Evolutionary conservation across 2,329 filamentous ascomycete species (phyloP), one percentile per base, ranked within the genome.

Genomic region (Fusarium devonianum): DNA sequence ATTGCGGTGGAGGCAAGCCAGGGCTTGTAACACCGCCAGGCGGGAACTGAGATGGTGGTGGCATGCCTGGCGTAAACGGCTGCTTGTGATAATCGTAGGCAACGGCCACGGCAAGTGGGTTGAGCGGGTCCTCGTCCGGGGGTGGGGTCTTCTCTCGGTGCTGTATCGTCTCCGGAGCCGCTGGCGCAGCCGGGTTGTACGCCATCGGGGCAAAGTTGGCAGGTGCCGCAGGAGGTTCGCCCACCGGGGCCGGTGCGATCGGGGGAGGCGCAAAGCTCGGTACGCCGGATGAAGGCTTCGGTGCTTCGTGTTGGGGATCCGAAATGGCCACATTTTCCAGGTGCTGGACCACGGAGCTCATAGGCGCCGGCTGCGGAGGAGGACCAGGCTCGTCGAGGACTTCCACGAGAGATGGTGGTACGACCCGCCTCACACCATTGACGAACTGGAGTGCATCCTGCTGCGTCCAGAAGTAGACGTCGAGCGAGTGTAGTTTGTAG

Each of bases 91-190:
- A 78, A 57, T 87, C 84, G 37, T 82, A 76, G 17, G 75, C 78
- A 3, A 86, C 76, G 10, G 81, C 82, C 38, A 81, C 80, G 4
- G 79, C 78, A 16, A 87, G 71, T 3, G 83, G 84, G 59, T 85
- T 81, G 3, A 77, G 73, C 10, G 78, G 81, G 34, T 75, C 73
- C 62, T 92, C 89, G 23, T 86, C 82, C 4, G 87, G 87, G 4
- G 89, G 89, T 2, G 89, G 89, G 1, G 89, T 93, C 78, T 92
- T 92, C 70, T 92, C 89, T 36, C 89, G 81, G 68, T 89, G 83
- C 14, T 80, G 77, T 40, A 92, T 84, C 16, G 82, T 78, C 68
- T 92, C 89, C 1, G 89, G 88, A 0, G 88, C 87, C 0, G 88
- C 80, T 4, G 89, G 89, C 2, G 89, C 88, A 1, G 89, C 89